Conservation (phyloP, 441 rosid genomes). For the Capsella rubella region DNA sequence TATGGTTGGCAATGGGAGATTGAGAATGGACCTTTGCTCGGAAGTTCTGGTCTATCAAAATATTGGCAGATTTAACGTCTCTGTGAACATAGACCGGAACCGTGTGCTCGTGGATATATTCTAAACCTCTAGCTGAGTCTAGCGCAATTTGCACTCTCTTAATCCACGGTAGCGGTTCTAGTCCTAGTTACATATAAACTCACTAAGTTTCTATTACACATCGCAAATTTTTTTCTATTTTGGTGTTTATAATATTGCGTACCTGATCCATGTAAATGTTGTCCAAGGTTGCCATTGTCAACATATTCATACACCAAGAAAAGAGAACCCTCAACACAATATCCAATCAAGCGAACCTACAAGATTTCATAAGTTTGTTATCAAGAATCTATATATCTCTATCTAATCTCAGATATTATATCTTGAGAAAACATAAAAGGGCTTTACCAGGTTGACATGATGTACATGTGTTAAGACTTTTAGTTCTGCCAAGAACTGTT, state of each 20-base stretch:
- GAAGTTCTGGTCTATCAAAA: conserved; percentile 85
- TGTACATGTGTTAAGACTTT: conserved; percentile 94
- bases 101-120: conserved; percentile 96
- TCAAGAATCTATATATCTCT: background rate
- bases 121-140: conserved; percentile 98
- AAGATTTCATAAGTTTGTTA: background rate
- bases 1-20: background rate
- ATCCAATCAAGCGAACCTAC: conserved; percentile 93
- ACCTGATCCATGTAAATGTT: conserved; percentile 91
- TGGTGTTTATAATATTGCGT: conserved; percentile 21
- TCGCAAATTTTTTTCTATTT: background rate
- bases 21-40: conserved; percentile 70
- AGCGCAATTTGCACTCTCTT: conserved; percentile 91
- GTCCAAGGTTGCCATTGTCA: conserved; percentile 92
- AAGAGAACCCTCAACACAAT: conserved; percentile 95
- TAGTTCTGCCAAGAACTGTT: conserved; percentile 91
- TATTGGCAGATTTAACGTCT: conserved; percentile 94
- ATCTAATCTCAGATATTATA: background rate
- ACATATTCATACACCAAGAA: conserved; percentile 88
- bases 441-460: conserved; percentile 91
- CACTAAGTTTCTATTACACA: background rate
- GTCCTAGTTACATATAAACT: conserved; percentile 55
- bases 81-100: conserved; percentile 97
- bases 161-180: conserved; percentile 83
- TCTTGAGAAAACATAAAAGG: conserved; percentile 16